Conservation (phyloP, 371 early-diverging fungal species). For the Chytridium lagenaria region DNA sequence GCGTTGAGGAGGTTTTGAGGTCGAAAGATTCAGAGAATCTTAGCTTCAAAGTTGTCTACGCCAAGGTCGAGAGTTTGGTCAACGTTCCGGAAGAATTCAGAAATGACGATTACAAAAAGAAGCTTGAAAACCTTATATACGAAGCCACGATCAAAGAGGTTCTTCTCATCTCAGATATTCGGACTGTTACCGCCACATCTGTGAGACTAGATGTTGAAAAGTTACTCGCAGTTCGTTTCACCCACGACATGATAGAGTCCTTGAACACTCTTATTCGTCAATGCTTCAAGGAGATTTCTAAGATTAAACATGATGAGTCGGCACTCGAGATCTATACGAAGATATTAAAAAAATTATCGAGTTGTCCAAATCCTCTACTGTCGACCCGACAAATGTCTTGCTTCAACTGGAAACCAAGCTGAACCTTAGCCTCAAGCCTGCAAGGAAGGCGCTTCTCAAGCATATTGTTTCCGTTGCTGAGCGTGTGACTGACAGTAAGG, state of each 20-base stretch:
- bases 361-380: background rate
- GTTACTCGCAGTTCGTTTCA: background rate
- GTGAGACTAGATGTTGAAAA: background rate
- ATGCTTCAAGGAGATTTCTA: slow-evolving; percentile 8
- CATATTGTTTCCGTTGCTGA: slow-evolving; percentile 1
- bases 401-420: background rate
- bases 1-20: no score
- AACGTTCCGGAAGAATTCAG: no score
- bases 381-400: background rate
- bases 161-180: background rate
- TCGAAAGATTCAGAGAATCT: no score
- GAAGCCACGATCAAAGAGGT: background rate
- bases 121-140: no score
- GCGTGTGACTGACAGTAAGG: background rate
- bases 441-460: background rate
- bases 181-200: background rate
- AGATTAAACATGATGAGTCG: background rate
- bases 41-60: no score
- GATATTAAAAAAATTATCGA: background rate
- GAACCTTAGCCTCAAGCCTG: background rate
- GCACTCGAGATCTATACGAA: background rate
- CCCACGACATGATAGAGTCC: background rate
- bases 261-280: background rate
- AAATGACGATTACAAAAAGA: no score
- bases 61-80: no score